phyloP scores from a whole-genome alignment of 2,329 filamentous ascomycete species.

The Harringtonia lauricola region DNA sequence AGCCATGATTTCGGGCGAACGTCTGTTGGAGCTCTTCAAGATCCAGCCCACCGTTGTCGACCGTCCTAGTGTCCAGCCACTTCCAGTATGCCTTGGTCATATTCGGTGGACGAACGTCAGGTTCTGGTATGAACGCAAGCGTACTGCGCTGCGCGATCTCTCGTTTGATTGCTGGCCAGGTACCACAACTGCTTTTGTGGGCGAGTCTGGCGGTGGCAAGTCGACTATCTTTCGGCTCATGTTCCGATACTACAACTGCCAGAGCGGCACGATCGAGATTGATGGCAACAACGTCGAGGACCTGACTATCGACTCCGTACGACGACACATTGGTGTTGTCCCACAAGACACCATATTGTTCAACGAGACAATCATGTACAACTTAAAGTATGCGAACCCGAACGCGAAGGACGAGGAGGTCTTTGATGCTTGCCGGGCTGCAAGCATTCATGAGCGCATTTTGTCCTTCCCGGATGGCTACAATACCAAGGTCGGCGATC shows the following conservation, averaged over 20 bases:
- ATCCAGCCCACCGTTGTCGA: constrained; percentile 89
- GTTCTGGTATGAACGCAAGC: constrained; percentile 82
- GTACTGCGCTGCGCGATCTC: constrained; percentile 72
- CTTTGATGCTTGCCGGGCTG: constrained; percentile 37
- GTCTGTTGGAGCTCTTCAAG: constrained; percentile 91
- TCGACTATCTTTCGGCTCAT: constrained; percentile 92
- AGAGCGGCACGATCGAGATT: constrained; percentile 68
- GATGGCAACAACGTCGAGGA: constrained; percentile 78
- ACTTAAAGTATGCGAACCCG: constrained; percentile 40
- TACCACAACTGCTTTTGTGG: constrained; percentile 90
- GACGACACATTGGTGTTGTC: constrained; percentile 85
- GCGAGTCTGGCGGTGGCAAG: constrained; percentile 93
- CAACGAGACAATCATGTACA: constrained; percentile 44
- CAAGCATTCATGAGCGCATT: constrained; percentile 44
- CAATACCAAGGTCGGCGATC: constrained; percentile 39
- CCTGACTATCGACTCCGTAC: constrained; percentile 86
- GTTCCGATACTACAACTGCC: constrained; percentile 90
- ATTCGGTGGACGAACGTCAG: constrained; percentile 82
- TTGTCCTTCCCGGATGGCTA: constrained; percentile 41
- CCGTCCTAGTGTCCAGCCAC: constrained; percentile 47
- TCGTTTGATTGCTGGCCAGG: constrained; percentile 79
- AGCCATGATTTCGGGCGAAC: constrained; percentile 93
- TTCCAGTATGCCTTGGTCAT: constrained; percentile 64
- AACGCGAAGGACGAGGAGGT: constrained; percentile 37
- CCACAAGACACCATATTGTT: constrained; percentile 80